Base-by-base conservation (phyloP, 2,329 filamentous ascomycete species). In the Fonsecaea multimorphosa region DNA sequence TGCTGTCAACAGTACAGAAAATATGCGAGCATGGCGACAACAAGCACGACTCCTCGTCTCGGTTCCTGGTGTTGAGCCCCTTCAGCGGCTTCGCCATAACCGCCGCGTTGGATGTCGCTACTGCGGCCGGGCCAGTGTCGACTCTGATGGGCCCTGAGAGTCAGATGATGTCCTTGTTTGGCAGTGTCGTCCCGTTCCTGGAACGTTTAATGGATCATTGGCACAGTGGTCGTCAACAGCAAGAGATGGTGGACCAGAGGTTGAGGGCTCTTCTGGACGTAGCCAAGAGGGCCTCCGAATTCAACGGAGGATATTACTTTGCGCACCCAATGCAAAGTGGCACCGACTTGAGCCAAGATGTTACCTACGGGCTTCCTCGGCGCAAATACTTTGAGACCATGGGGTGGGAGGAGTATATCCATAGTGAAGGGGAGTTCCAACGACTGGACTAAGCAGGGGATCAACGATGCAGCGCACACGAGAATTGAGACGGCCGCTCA, bases 21-120 rank as follows among this genome's bases (percentile, higher is more conserved):
- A 38, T 72, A 9, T 60, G 66, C 52, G 64, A 67, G 57, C 52
- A 62, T 34, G 38, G 44, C 29, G 60, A 62, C 16, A 58, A 59
- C 31, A 40, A 52, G 31, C 54, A 67, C 27, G 52, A 53, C 24
- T 44, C 61, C n/a, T 58, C 65, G 14, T 59, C 64, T 49, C 54
- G 52, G 4, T 68, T 70, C 56, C 67, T 76, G 4, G 82, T 85
- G 46, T 83, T 86, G 0, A 85, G 83, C n/a, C 87, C 89, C 0
- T 87, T 89, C 67, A 80, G 86, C 19, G 86, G 85, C n/a, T 86
- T 86, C 68, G 83, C 85, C 5, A 83, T 89, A 27, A 79, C 88
- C 36, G 83, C 87, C 55, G 88, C 89, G 0, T 81, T 89, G 36
- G 90, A 92, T 70, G 85, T 91, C 1, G 80, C 91, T 62, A 86